phyloP scores from a whole-genome alignment of 2,329 filamentous ascomycete genomes.

The Colletotrichum sublineola region DNA sequence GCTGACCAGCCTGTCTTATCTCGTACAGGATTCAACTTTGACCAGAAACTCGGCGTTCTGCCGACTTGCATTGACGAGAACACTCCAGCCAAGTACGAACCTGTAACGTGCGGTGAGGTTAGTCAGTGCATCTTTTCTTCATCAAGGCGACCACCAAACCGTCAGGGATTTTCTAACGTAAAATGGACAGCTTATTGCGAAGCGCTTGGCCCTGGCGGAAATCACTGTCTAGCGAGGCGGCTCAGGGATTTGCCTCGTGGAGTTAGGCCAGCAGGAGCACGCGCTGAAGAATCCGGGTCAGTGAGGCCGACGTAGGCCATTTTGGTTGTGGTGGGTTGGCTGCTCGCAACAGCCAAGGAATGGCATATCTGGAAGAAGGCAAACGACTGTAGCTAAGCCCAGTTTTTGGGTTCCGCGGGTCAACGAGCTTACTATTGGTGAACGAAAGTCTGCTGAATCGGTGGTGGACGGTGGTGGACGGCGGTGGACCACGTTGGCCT shows the following conservation, averaged over 20 bases:
- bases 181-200: constrained; percentile 33
- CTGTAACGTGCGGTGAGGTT: constrained; percentile 63
- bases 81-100: constrained; percentile 63
- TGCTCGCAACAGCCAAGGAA: not conserved
- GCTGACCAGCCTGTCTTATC: constrained; percentile 7
- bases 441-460: not conserved
- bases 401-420: not conserved
- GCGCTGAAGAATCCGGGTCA: not conserved
- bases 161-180: constrained; percentile 14
- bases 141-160: not conserved
- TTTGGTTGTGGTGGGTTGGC: not conserved
- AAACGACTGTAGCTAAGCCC: not conserved
- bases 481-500: not conserved
- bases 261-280: not conserved
- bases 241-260: not conserved
- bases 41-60: constrained; percentile 63
- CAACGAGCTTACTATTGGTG: not conserved
- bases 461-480: not conserved
- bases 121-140: constrained; percentile 4
- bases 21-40: constrained; percentile 58
- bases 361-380: not conserved
- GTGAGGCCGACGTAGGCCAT: not conserved
- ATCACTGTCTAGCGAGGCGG: not conserved
- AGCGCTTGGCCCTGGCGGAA: constrained; percentile 29
- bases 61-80: constrained; percentile 61